Percentiles rank a stretch among this genome's conserved stretches.
phyloP scores from a whole-genome alignment of 2,329 filamentous ascomycete genomes.

The Clarireedia homoeocarpa region DNA sequence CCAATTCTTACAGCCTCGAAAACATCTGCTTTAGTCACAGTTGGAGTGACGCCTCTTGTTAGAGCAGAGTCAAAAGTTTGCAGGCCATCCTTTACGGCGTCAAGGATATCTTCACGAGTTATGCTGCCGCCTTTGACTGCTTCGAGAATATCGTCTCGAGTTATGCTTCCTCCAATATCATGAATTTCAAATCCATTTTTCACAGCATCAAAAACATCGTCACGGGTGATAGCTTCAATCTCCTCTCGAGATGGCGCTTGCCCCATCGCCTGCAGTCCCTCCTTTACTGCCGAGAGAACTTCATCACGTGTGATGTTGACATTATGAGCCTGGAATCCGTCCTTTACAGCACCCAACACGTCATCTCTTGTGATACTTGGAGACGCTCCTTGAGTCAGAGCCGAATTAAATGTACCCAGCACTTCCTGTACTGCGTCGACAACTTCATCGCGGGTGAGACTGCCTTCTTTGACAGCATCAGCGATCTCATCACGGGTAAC shows the following conservation, averaged over 20 bases:
- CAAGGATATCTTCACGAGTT: slow-evolving; percentile 53
- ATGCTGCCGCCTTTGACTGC: slow-evolving; percentile 57
- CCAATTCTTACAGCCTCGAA: slow-evolving; percentile 72
- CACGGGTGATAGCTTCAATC: slow-evolving; percentile 42
- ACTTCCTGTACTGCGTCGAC: slow-evolving; percentile 78
- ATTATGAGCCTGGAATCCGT: slow-evolving; percentile 72
- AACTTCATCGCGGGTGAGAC: slow-evolving; percentile 73
- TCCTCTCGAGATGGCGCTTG: slow-evolving; percentile 31
- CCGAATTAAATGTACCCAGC: slow-evolving; percentile 76
- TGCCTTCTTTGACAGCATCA: slow-evolving; percentile 64
- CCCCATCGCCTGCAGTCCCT: slow-evolving; percentile 47
- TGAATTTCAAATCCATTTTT: slow-evolving; percentile 54
- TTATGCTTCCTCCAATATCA: slow-evolving; percentile 58
- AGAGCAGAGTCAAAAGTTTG: slow-evolving; percentile 38
- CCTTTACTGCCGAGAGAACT: slow-evolving; percentile 55
- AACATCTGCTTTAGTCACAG: slow-evolving; percentile 71
- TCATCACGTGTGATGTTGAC: slow-evolving; percentile 44
- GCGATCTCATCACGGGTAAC: slow-evolving; percentile 77
- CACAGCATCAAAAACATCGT: slow-evolving; percentile 58
- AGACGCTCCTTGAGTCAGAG: slow-evolving; percentile 52
- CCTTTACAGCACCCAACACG: slow-evolving; percentile 72
- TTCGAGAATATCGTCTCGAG: slow-evolving; percentile 54
- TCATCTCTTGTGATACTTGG: slow-evolving; percentile 69
- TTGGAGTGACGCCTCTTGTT: slow-evolving; percentile 32
- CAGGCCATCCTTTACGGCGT: slow-evolving; percentile 56